Evolutionary conservation across 352 stramenopile species (phyloP).

Genomic region (Pythium insidiosum): DNA sequence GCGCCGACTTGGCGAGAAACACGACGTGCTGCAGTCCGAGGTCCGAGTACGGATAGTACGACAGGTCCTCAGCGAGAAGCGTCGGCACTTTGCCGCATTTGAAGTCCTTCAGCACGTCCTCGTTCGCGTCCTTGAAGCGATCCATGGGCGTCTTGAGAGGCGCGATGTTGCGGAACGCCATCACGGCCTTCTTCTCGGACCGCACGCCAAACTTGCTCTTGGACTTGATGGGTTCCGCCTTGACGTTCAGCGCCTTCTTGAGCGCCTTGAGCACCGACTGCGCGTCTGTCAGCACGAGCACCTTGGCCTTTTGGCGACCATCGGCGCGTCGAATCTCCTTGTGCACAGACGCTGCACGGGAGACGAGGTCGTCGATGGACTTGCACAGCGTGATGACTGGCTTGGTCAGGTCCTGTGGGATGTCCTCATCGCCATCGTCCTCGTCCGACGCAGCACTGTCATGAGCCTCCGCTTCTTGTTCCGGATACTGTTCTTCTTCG

Average conservation of each 20-base stretch:
- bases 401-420: constrained; percentile 14
- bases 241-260: constrained; percentile 53
- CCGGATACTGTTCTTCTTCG: constrained; percentile 3
- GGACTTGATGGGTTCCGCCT: constrained; percentile 35
- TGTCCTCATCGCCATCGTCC: constrained; percentile 17
- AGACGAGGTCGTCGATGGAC: constrained; percentile 45
- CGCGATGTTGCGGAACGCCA: constrained; percentile 48
- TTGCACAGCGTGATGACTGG: constrained; percentile 29
- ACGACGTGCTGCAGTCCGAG: constrained; percentile 50
- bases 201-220: constrained; percentile 51
- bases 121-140: constrained; percentile 57
- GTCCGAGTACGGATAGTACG: constrained; percentile 53
- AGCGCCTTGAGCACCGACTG: constrained; percentile 46
- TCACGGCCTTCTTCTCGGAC: constrained; percentile 45
- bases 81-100: constrained; percentile 53
- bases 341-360: constrained; percentile 27
- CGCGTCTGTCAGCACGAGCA: constrained; percentile 49
- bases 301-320: constrained; percentile 54
- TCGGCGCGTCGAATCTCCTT: constrained; percentile 45
- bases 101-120: constrained; percentile 40
- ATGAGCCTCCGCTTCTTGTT: constrained; percentile 11
- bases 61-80: constrained; percentile 53
- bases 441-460: constrained; percentile 12
- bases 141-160: constrained; percentile 71
- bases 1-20: constrained; percentile 38